These are phyloP conservation scores for Tillandsia leiboldiana DNA, from an alignment of 176 grass and related monocot genomes.

Conservation along the genomic window DNA sequence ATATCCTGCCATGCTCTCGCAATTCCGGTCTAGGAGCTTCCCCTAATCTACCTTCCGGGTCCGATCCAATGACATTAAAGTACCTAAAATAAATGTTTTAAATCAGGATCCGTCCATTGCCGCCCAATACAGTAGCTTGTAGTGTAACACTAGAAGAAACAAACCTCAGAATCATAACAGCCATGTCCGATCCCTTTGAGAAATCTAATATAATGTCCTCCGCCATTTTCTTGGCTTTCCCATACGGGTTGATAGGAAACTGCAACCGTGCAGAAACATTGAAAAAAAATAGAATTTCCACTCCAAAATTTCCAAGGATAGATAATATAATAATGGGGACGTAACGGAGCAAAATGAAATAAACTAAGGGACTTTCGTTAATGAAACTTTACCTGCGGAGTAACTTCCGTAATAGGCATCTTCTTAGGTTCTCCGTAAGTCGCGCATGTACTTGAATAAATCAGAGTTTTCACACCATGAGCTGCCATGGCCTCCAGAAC, in stretches of 20 bases:
- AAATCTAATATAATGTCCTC: constrained; percentile 99
- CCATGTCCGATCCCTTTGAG: constrained; percentile 74
- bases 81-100: constrained; percentile 40
- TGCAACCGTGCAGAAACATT: constrained; percentile 23
- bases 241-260: constrained; percentile 93
- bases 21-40: constrained; percentile 93
- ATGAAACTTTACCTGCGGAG: constrained; percentile 54
- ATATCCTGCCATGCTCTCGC: constrained; percentile 83
- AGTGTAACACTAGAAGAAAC: not conserved
- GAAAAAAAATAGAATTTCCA: not conserved
- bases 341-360: no score
- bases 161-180: constrained; percentile 96
- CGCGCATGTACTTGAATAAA: constrained; percentile 96
- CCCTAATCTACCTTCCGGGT: constrained; percentile 72
- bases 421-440: constrained; percentile 93
- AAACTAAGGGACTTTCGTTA: not conserved
- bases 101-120: not conserved
- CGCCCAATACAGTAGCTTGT: not conserved
- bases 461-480: constrained; percentile 74
- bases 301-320: no score
- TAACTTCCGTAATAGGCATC: constrained; percentile 86
- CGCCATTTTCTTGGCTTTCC: constrained; percentile 97
- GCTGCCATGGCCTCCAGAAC: constrained; percentile 87
- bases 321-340: no score
- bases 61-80: constrained; percentile 95